phyloP scores from a whole-genome alignment of 73 alveolate genomes.

The Paraurostyla sp. region DNA sequence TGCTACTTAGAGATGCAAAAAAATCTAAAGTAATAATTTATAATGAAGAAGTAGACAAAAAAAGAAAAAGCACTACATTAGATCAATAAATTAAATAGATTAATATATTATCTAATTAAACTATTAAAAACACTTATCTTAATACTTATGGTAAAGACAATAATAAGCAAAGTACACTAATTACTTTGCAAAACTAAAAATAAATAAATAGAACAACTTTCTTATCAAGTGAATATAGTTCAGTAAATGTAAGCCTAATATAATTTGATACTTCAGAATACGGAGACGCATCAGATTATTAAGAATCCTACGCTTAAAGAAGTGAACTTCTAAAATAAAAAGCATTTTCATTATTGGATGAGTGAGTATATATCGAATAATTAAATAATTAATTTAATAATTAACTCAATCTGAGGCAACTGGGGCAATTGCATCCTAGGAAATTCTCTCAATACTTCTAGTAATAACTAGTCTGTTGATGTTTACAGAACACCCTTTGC shows the following conservation, averaged over 20 bases:
- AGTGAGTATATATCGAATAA: neutral
- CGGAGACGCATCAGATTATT: neutral
- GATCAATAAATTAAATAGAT: neutral
- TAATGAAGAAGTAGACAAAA: neutral
- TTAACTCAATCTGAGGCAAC: neutral
- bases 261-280: neutral
- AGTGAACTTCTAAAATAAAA: neutral
- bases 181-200: too few relatives aligned
- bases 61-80: neutral
- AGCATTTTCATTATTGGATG: constrained; percentile 9
- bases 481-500: constrained; percentile 39
- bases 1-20: constrained; percentile 17
- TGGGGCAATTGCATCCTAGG: constrained; percentile 16
- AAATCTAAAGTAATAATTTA: neutral
- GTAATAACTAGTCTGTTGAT: constrained; percentile 18
- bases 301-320: neutral
- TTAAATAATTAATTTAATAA: neutral
- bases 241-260: neutral
- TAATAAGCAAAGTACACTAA: too few relatives aligned
- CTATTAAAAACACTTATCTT: neutral
- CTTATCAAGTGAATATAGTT: neutral
- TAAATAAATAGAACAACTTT: neutral
- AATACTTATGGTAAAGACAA: neutral
- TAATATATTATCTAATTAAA: neutral
- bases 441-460: constrained; percentile 29